phyloP scores from a whole-genome alignment of 164 flowering plant species.

The Kalanchoe fedtschenkoi region DNA sequence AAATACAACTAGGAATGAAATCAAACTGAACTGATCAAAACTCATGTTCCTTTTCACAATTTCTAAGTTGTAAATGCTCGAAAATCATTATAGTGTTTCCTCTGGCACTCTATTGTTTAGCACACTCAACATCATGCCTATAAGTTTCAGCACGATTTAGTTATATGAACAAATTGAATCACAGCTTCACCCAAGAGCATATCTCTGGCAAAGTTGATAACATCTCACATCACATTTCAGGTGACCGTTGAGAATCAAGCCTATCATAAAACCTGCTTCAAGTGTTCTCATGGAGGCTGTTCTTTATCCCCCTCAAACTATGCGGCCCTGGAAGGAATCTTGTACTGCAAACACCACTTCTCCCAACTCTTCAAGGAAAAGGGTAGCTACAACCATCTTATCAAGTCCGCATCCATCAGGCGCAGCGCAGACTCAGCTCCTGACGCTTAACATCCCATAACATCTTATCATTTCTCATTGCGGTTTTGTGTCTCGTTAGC shows the following conservation, averaged over 20 bases:
- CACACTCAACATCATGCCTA: no score
- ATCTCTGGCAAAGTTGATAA: background rate
- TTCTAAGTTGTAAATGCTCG: no score
- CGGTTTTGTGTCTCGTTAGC: background rate
- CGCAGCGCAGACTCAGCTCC: conserved; percentile 51
- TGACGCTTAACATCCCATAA: conserved; percentile 25
- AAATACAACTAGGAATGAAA: no score
- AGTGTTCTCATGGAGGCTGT: conserved; percentile 96
- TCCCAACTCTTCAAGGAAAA: conserved; percentile 97
- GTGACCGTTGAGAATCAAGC: conserved; percentile 83
- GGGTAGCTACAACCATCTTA: conserved; percentile 91
- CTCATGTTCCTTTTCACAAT: no score
- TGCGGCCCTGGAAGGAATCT: conserved; percentile 87
- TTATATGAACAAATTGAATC: background rate
- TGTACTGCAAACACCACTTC: conserved; percentile 97
- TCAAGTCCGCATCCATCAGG: conserved; percentile 76
- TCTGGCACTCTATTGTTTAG: no score
- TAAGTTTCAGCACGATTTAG: background rate
- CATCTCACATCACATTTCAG: conserved; percentile 23
- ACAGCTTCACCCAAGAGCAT: background rate
- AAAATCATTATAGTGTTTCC: no score
- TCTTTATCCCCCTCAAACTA: conserved; percentile 79
- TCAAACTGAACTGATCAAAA: no score
- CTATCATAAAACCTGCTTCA: conserved; percentile 94
- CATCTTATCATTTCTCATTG: no score